Base-by-base conservation (phyloP, 495 filamentous ascomycete genomes). In the Patellaria atrata region DNA sequence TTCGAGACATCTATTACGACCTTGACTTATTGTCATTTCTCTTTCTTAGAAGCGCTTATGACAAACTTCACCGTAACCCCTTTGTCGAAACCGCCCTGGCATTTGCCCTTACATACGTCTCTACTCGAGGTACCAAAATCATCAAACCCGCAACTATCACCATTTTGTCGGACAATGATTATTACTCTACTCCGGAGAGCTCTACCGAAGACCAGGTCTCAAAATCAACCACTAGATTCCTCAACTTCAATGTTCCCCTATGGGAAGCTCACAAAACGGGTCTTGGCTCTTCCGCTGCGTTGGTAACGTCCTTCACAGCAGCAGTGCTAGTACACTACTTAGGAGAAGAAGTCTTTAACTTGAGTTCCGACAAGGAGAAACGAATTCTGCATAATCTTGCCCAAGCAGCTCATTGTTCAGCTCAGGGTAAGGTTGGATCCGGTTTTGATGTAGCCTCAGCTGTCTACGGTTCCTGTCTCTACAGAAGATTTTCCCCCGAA, bases 391-490 rank as follows among this genome's bases (percentile, higher is more conserved):
- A 97, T 60, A 94, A 94, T 55, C 70, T 97, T 21, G 75, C 87
- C 5, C 89, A 97, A 60, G 78, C 79, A 4, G 77, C 85, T 1
- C 89, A 97, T 60, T 94, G 87, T 53, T 82, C 87, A 2, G 89
- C 89, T 0, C 89, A 97, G 57, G 89, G 89, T 15, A 97, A 96
- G 56, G 74, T 97, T 4, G 89, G 89, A 30, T 86, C 79, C 2
- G 89, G 89, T 18, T 97, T 97, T 48, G 89, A 97, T 55, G 80
- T 97, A n/a, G 91, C 87, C 1, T 72, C 79, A 22, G 89, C 89
- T 8, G 79, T 89, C 22, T 93, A 84, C 50, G 89, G 89, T 10
- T 82, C 79, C 13, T 93, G 83, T 50, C 59, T 79, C 5, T 97
- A 97, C 65, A 70, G 76, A 14, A 79, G 89, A 18, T 97, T 96